phyloP scores from a whole-genome alignment of 2,329 filamentous ascomycete species.

The Hypoxylon rubiginosum region DNA sequence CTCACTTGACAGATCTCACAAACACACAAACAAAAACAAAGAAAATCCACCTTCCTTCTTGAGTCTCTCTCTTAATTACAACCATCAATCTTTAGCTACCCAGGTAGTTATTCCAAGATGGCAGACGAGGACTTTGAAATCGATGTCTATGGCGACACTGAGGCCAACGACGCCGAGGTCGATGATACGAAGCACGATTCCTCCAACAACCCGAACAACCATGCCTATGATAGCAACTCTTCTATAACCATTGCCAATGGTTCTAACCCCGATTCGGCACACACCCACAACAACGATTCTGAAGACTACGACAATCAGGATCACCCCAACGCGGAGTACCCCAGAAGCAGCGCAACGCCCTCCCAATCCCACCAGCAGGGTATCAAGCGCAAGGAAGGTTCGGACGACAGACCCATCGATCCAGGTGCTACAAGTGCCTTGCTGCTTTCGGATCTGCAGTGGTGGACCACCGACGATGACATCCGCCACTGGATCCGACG shows the following conservation, averaged over 20 bases:
- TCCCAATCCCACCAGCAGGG: constrained; percentile 63
- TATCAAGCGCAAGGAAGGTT: constrained; percentile 71
- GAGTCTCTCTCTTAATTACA: constrained; percentile 49
- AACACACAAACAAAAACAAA: background rate
- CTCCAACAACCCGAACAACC: constrained; percentile 56
- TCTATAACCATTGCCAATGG: constrained; percentile 58
- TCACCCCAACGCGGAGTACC: constrained; percentile 50
- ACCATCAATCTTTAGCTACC: constrained; percentile 48
- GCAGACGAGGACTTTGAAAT: constrained; percentile 80
- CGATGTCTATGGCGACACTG: constrained; percentile 75
- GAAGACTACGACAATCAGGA: constrained; percentile 58
- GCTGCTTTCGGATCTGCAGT: constrained; percentile 89
- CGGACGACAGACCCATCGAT: constrained; percentile 71
- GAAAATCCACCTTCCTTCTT: constrained; percentile 42
- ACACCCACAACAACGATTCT: constrained; percentile 58
- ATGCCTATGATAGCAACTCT: constrained; percentile 56
- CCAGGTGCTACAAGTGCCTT: constrained; percentile 76
- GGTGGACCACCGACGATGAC: constrained; percentile 98
- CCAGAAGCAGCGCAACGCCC: constrained; percentile 51
- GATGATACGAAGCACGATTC: constrained; percentile 55
- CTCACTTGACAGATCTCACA: constrained; percentile 51
- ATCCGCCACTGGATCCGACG: constrained; percentile 87
- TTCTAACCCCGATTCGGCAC: constrained; percentile 49
- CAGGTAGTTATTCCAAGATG: constrained; percentile 60
- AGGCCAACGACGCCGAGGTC: constrained; percentile 46